phyloP scores from a whole-genome alignment of 345 rosid species.

The Acer campestre region DNA sequence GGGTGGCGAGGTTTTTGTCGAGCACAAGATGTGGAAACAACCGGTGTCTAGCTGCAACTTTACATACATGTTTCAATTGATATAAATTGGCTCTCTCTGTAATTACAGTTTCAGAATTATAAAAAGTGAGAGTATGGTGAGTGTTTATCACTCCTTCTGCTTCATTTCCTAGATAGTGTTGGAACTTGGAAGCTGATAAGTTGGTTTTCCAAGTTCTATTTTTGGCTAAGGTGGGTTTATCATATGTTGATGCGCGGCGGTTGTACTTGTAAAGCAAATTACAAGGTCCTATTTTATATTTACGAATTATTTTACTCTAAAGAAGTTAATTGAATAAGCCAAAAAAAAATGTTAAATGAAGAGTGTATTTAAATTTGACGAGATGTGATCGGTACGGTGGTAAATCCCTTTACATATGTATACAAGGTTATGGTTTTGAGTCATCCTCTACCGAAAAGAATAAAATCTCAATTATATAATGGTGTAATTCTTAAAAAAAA shows the following conservation, averaged over 20 bases:
- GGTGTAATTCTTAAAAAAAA: too few relatives aligned
- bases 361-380: too few relatives aligned
- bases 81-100: not conserved
- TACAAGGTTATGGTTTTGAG: too few relatives aligned
- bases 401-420: too few relatives aligned
- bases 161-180: not conserved
- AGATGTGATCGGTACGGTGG: too few relatives aligned
- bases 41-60: constrained; percentile 54
- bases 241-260: too few relatives aligned
- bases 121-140: not conserved
- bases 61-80: constrained; percentile 41
- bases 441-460: too few relatives aligned
- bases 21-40: constrained; percentile 48
- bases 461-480: too few relatives aligned
- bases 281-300: too few relatives aligned
- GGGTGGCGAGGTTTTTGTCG: constrained; percentile 42
- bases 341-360: too few relatives aligned
- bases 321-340: too few relatives aligned
- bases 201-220: not conserved
- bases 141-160: not conserved
- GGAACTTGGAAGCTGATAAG: not conserved
- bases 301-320: too few relatives aligned
- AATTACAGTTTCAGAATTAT: not conserved
- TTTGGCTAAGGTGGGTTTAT: not conserved
- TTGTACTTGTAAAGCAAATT: not conserved